A percentile compares a stretch with the other conserved stretches of the same genome.
These are phyloP conservation scores for Cicer arietinum DNA, from an alignment of 306 rosid species.

Conservation along the genomic window DNA sequence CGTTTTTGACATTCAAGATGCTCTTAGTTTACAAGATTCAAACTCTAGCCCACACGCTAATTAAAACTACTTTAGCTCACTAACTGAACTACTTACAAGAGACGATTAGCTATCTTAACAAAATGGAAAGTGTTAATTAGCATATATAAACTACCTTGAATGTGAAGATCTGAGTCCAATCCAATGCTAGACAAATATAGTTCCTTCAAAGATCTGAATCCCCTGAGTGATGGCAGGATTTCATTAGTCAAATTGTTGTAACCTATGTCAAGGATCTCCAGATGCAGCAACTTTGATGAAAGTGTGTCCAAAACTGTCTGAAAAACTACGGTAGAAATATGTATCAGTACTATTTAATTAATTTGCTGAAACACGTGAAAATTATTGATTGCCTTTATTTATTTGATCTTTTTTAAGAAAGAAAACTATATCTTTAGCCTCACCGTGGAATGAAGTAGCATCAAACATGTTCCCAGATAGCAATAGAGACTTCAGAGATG, in stretches of 20 bases:
- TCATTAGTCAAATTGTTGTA: neutral
- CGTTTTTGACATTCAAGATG: too few relatives aligned
- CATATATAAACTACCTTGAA: conserved; percentile 11
- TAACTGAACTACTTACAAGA: too few relatives aligned
- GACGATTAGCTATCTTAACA: too few relatives aligned
- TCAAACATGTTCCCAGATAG: rapidly evolving
- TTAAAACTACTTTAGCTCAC: too few relatives aligned
- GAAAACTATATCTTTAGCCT: neutral
- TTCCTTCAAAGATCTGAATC: conserved; percentile 28
- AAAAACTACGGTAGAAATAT: neutral
- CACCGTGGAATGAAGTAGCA: neutral
- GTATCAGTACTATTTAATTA: neutral
- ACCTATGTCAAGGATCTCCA: conserved; percentile 11
- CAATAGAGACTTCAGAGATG: conserved; percentile 25
- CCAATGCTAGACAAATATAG: neutral
- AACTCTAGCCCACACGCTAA: too few relatives aligned
- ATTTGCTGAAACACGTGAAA: neutral
- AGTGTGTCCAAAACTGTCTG: neutral
- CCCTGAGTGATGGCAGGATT: conserved; percentile 7
- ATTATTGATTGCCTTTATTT: neutral
- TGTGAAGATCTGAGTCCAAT: conserved; percentile 26
- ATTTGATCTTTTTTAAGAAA: neutral
- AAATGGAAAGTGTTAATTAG: neutral
- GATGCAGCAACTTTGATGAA: conserved; percentile 11
- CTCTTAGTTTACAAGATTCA: too few relatives aligned